phyloP scores from a whole-genome alignment of 2,329 filamentous ascomycete species.

The Pyricularia sp. region DNA sequence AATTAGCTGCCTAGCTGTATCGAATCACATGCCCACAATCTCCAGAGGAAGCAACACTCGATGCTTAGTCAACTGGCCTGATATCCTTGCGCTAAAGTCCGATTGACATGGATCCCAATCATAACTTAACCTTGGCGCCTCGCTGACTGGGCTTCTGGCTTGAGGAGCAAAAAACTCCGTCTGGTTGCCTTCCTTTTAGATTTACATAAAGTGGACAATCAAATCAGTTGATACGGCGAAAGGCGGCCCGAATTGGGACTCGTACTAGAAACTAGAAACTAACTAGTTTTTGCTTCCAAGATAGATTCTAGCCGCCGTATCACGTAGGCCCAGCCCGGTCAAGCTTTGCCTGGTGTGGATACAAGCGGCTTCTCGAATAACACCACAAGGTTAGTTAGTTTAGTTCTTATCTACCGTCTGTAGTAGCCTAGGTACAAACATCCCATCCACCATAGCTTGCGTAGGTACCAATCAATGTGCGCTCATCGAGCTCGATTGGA shows the following conservation, averaged over 20 bases:
- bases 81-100: not conserved
- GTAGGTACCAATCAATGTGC: too few relatives aligned
- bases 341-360: not conserved
- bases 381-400: not conserved
- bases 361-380: not conserved
- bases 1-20: not conserved
- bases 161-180: not conserved
- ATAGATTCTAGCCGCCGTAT: too few relatives aligned
- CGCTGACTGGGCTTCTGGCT: not conserved
- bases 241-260: too few relatives aligned
- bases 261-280: too few relatives aligned
- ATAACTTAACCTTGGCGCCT: not conserved
- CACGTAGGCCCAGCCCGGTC: not conserved
- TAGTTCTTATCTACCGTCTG: too few relatives aligned
- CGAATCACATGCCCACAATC: not conserved
- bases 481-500: not conserved
- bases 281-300: too few relatives aligned
- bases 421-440: too few relatives aligned
- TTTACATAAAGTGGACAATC: not conserved
- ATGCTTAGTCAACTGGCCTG: not conserved
- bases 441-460: too few relatives aligned
- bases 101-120: not conserved
- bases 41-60: not conserved
- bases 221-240: too few relatives aligned
- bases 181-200: not conserved